Evolutionary conservation across 495 filamentous ascomycete species (phyloP).

Genomic region (Aspergillus avenaceus): DNA sequence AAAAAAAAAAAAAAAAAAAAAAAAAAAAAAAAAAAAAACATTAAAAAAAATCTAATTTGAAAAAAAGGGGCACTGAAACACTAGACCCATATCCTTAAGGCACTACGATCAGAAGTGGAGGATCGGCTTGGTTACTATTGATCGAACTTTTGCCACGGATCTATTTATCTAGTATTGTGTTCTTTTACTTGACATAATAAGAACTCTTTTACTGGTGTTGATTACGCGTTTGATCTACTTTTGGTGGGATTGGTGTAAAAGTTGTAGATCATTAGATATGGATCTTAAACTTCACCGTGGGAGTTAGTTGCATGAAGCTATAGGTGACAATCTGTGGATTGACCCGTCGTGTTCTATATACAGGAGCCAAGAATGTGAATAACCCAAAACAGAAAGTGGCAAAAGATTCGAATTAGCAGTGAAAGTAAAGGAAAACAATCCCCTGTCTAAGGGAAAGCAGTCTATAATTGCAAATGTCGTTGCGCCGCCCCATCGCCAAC

Average conservation of each 20-base stretch:
- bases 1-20: background rate
- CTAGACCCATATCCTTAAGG: background rate
- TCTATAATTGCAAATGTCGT: conserved; percentile 3
- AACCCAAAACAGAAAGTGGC: conserved; percentile 8
- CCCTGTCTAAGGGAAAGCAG: background rate
- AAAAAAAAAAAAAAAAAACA: too few species aligned
- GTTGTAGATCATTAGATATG: background rate
- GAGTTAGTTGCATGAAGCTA: background rate
- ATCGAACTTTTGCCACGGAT: background rate
- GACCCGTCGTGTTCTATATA: conserved; percentile 7
- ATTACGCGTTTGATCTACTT: too few species aligned
- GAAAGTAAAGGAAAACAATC: background rate
- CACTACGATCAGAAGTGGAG: too few species aligned
- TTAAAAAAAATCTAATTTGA: too few species aligned
- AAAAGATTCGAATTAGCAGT: background rate
- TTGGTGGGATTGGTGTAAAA: background rate
- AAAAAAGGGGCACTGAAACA: background rate
- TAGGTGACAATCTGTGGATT: background rate
- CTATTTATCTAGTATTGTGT: too few species aligned
- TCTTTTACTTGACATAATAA: background rate
- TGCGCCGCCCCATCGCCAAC: background rate
- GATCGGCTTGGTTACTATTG: background rate
- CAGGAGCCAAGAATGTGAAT: conserved; percentile 1
- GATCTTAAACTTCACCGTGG: background rate
- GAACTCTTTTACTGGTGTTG: background rate